phyloP scores from a whole-genome alignment of 805 yeast genomes.

The Yamadazyma endophytica region DNA sequence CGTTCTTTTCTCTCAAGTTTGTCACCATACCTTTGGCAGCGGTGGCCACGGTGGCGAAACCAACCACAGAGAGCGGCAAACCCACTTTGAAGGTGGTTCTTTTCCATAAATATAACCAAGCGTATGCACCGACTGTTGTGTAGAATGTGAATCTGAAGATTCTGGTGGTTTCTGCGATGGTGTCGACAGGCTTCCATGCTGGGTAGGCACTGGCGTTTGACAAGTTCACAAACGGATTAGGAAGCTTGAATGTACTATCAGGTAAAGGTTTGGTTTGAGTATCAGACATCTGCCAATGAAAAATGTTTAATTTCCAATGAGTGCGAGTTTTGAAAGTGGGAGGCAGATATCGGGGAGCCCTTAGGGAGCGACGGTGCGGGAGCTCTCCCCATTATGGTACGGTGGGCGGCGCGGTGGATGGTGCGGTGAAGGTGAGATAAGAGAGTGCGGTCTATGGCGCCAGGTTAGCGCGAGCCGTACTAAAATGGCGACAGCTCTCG shows the following conservation, averaged over 20 bases:
- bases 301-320: no score
- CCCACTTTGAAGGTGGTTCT: slow-evolving; percentile 39
- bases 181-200: slow-evolving; percentile 52
- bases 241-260: slow-evolving; percentile 37
- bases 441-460: no score
- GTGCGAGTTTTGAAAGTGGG: no score
- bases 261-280: slow-evolving; percentile 15
- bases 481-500: no score
- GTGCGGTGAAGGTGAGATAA: no score
- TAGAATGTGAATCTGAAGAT: slow-evolving; percentile 44
- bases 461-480: no score
- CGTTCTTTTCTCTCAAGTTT: slow-evolving; percentile 60
- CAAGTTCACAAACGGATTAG: slow-evolving; percentile 38
- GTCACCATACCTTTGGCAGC: slow-evolving; percentile 47
- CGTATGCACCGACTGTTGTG: slow-evolving; percentile 48
- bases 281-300: no score
- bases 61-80: slow-evolving; percentile 35
- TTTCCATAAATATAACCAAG: slow-evolving; percentile 41
- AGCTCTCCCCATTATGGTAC: no score
- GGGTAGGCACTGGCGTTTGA: slow-evolving; percentile 40
- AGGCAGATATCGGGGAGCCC: no score
- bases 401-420: no score
- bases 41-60: slow-evolving; percentile 48
- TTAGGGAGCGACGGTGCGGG: no score
- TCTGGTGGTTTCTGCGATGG: slow-evolving; percentile 45